Conservation (phyloP, 2,329 filamentous ascomycete species). For the Microdochium paspali region DNA sequence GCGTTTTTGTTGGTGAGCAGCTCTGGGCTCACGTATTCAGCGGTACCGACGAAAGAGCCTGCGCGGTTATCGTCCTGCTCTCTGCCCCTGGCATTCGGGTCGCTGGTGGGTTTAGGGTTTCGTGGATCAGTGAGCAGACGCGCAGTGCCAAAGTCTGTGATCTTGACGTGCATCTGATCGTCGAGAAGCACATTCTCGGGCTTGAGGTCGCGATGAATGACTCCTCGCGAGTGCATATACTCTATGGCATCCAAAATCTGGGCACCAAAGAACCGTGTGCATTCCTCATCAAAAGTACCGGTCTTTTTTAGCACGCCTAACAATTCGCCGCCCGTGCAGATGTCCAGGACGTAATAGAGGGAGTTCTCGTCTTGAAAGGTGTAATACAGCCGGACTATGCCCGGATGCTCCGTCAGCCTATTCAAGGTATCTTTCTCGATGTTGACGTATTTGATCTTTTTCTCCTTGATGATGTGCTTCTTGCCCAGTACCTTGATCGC, state of each 20-base stretch:
- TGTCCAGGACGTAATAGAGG: conserved; percentile 90
- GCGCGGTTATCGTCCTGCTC: conserved; percentile 60
- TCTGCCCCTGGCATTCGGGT: conserved; percentile 24
- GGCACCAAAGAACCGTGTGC: conserved; percentile 85
- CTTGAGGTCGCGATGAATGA: conserved; percentile 94
- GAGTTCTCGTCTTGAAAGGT: conserved; percentile 97
- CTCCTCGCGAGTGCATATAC: conserved; percentile 94
- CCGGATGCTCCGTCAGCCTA: conserved; percentile 88
- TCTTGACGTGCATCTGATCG: conserved; percentile 95
- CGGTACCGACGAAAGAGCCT: conserved; percentile 93
- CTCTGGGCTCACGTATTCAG: conserved; percentile 96
- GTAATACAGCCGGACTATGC: conserved; percentile 93
- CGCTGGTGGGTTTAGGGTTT: conserved; percentile 32
- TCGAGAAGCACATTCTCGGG: conserved; percentile 95
- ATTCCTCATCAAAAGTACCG: conserved; percentile 90
- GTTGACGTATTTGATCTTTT: conserved; percentile 99
- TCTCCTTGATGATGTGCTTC: conserved; percentile 98
- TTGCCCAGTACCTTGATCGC: conserved; percentile 98
- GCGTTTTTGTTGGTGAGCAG: conserved; percentile 94
- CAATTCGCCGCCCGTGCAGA: conserved; percentile 86
- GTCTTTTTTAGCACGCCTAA: conserved; percentile 90
- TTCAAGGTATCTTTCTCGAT: conserved; percentile 99
- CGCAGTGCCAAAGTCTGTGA: conserved; percentile 98
- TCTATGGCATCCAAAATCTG: conserved; percentile 94
- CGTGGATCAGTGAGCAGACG: conserved; percentile 66